Percentiles rank a stretch among this genome's conserved stretches.
Evolutionary conservation across 371 early-diverging fungal genomes (phyloP).

Genomic region (Mortierella sp.): DNA sequence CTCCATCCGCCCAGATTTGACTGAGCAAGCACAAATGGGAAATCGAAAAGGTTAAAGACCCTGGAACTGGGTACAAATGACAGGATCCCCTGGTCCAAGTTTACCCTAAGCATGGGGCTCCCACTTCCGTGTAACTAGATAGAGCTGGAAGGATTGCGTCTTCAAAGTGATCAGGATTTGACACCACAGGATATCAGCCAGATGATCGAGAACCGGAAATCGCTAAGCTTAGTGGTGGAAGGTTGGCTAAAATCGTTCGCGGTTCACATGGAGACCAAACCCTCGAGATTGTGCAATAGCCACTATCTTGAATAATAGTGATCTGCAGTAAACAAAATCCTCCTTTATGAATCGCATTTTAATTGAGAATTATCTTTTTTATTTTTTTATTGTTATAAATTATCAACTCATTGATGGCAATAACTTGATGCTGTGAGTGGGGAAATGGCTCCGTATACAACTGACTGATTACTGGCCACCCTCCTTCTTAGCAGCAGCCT

Average conservation of each 20-base stretch:
- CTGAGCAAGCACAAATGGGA: neutral
- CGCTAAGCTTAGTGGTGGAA: neutral
- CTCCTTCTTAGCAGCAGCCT: slow-evolving; percentile 24
- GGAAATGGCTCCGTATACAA: neutral
- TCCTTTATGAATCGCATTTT: neutral
- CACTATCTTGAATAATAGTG: neutral
- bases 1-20: too few species aligned
- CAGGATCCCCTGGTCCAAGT: neutral
- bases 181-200: neutral
- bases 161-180: neutral
- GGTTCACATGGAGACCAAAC: neutral
- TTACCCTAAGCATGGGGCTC: neutral
- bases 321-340: neutral
- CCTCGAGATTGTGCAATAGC: neutral
- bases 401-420: neutral
- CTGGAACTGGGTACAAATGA: neutral
- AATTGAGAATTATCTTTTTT: neutral
- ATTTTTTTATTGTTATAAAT: neutral
- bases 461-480: neutral
- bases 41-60: neutral
- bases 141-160: neutral
- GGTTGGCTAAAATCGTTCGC: neutral
- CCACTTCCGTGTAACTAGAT: neutral
- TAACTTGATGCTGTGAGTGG: neutral
- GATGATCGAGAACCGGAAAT: neutral